These are phyloP conservation scores for Polychaeton citri DNA, from an alignment of 2,329 filamentous ascomycete genomes.

Conservation along the genomic window DNA sequence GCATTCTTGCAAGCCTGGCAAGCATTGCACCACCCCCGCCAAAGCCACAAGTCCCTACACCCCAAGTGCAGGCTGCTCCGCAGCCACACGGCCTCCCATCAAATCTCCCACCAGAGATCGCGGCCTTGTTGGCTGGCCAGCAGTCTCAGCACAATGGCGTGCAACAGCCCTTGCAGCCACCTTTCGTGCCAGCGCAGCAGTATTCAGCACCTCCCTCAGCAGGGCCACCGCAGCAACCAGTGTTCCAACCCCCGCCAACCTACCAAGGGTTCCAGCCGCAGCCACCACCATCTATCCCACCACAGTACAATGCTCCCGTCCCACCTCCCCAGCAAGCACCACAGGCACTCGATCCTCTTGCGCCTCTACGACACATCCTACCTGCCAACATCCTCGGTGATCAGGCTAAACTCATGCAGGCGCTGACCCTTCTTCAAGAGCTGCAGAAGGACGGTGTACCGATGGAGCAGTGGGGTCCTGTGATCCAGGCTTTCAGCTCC, in stretches of 20 bases:
- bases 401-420: slow-evolving; percentile 47
- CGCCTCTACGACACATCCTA: slow-evolving; percentile 17
- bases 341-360: slow-evolving; percentile 14
- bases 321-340: slow-evolving; percentile 47
- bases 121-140: slow-evolving; percentile 11
- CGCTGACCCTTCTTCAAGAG: slow-evolving; percentile 61
- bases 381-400: slow-evolving; percentile 25
- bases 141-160: slow-evolving; percentile 5
- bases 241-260: slow-evolving; percentile 9
- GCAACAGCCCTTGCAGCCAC: slow-evolving; percentile 3
- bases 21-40: slow-evolving; percentile 12
- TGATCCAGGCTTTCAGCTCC: slow-evolving; percentile 35
- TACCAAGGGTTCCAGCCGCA: slow-evolving; percentile 16
- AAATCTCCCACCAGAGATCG: slow-evolving; percentile 14
- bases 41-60: slow-evolving; percentile 9
- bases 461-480: slow-evolving; percentile 58
- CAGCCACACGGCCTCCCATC: slow-evolving; percentile 6
- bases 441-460: slow-evolving; percentile 63
- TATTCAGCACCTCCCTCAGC: slow-evolving; percentile 3
- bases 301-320: slow-evolving; percentile 23
- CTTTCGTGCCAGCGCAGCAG: slow-evolving; percentile 5
- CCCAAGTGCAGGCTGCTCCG: slow-evolving; percentile 7
- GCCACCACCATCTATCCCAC: slow-evolving; percentile 21
- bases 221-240: slow-evolving; percentile 5
- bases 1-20: slow-evolving; percentile 22